Evolutionary conservation across 352 stramenopile genomes (phyloP).

Genomic region (Peronospora destructor): DNA sequence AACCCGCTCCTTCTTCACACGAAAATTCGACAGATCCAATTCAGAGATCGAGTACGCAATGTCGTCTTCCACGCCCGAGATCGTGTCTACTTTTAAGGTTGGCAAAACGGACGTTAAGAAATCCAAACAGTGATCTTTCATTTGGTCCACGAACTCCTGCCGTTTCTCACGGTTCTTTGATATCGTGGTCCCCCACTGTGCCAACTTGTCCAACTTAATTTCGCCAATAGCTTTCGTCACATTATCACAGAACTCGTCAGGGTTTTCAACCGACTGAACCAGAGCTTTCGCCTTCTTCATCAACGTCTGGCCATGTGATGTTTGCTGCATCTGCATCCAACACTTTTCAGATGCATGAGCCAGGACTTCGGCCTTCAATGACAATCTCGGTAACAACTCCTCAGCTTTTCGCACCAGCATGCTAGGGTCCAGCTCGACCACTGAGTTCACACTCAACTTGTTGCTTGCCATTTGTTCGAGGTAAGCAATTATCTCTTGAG

Average conservation of each 20-base stretch:
- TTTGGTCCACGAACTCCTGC: slow-evolving; percentile 67
- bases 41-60: slow-evolving; percentile 74
- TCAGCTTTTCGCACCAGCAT: slow-evolving; percentile 57
- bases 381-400: slow-evolving; percentile 52
- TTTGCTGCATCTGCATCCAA: slow-evolving; percentile 62
- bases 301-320: slow-evolving; percentile 51
- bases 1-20: slow-evolving; percentile 79
- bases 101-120: slow-evolving; percentile 83
- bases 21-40: slow-evolving; percentile 76
- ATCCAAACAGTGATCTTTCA: slow-evolving; percentile 82
- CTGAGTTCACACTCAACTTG: slow-evolving; percentile 51
- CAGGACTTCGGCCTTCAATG: slow-evolving; percentile 39
- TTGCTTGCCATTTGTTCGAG: slow-evolving; percentile 55
- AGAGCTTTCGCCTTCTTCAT: slow-evolving; percentile 64
- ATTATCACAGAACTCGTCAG: slow-evolving; percentile 61
- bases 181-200: slow-evolving; percentile 56
- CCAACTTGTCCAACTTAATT: slow-evolving; percentile 62
- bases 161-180: slow-evolving; percentile 57
- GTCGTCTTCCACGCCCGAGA: slow-evolving; percentile 67
- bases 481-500: slow-evolving; percentile 44
- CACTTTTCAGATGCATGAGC: slow-evolving; percentile 68
- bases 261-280: slow-evolving; percentile 69
- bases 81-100: slow-evolving; percentile 77
- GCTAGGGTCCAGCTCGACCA: slow-evolving; percentile 48
- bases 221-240: slow-evolving; percentile 64